Evolutionary conservation across 2,329 filamentous ascomycete species (phyloP).

Genomic region (Ascochyta koolunga): DNA sequence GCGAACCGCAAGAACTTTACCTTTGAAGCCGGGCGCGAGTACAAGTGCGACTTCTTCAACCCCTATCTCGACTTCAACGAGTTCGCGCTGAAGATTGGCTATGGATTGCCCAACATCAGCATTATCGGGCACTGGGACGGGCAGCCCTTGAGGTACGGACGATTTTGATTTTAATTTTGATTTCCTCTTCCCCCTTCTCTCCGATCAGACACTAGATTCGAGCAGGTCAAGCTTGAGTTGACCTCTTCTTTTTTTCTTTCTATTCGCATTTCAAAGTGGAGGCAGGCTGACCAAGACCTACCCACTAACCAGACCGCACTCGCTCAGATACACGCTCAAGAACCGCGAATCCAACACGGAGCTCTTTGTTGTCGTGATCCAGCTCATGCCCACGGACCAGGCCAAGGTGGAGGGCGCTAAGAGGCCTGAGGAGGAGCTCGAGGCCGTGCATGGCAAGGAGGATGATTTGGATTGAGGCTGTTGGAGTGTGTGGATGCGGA

Average conservation of each 20-base stretch:
- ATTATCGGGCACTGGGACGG: conserved; percentile 83
- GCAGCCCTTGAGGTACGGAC: conserved; percentile 70
- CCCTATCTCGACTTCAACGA: conserved; percentile 88
- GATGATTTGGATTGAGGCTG: conserved; percentile 30
- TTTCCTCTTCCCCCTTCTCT: too few relatives aligned
- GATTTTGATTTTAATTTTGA: too few relatives aligned
- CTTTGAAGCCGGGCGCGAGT: conserved; percentile 67
- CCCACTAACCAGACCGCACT: conserved; percentile 69
- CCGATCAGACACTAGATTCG: too few relatives aligned
- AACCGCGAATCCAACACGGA: conserved; percentile 74
- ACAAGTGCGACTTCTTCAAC: conserved; percentile 82
- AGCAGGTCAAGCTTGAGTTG: too few relatives aligned
- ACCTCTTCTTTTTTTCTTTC: not conserved
- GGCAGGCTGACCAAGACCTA: conserved; percentile 20
- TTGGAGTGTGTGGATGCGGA: not conserved
- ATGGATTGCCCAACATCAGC: conserved; percentile 70
- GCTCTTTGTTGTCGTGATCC: conserved; percentile 83
- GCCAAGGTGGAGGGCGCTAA: conserved; percentile 33
- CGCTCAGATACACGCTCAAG: conserved; percentile 89
- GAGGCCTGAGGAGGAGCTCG: conserved; percentile 32
- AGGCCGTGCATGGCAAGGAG: conserved; percentile 28
- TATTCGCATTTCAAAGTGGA: not conserved
- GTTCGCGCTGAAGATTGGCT: conserved; percentile 65
- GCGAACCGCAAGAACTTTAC: conserved; percentile 61
- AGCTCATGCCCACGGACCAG: conserved; percentile 72